Evolutionary conservation across 192 early-diverging fungal species (phyloP).

Genomic region (Umbelopsis sp.): DNA sequence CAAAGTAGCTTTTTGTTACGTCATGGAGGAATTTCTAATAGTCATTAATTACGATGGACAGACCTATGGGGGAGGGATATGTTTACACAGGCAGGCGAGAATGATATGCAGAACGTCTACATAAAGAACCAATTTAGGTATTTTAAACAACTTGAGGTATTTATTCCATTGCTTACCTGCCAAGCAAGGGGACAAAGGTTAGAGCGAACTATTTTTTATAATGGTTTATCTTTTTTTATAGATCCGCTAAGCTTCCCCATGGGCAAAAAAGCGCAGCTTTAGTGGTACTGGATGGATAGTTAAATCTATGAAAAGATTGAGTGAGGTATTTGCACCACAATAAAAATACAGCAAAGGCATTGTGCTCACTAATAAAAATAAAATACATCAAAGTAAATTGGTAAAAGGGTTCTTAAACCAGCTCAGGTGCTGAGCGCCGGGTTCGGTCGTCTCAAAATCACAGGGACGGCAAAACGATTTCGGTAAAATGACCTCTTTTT

Average conservation of each 20-base stretch:
- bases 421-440: not conserved
- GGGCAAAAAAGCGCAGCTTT: too few species aligned
- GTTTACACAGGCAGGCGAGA: not conserved
- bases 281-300: too few species aligned
- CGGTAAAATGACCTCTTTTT: conserved; percentile 1
- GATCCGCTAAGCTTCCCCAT: too few species aligned
- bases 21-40: not conserved
- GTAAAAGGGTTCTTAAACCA: not conserved
- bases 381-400: too few species aligned
- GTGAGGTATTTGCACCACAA: too few species aligned
- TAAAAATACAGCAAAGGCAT: too few species aligned
- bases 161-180: not conserved
- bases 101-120: not conserved
- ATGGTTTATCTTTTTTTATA: too few species aligned
- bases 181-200: not conserved
- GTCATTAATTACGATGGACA: not conserved
- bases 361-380: too few species aligned
- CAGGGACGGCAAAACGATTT: conserved; percentile 17
- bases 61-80: not conserved
- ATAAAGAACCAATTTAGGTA: not conserved
- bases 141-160: not conserved
- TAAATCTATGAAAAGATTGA: too few species aligned
- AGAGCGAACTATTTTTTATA: too few species aligned
- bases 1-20: not conserved
- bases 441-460: not conserved